Percentiles rank a stretch among this genome's conserved stretches.
These are phyloP conservation scores for Oxytropis ochrocephala DNA, from an alignment of 306 rosid species.

Conservation along the genomic window DNA sequence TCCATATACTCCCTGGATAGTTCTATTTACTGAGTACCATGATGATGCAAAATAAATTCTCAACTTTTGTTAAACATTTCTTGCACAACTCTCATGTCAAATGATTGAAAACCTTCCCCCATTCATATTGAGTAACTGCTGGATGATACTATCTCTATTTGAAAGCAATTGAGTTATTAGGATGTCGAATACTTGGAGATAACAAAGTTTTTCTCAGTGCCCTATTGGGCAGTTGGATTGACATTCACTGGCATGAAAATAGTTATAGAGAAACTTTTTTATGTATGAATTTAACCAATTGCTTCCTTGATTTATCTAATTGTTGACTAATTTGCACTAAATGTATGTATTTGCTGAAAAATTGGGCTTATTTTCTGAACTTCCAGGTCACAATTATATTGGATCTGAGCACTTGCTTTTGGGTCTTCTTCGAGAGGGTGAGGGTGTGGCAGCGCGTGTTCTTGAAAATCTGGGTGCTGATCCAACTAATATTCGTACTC, in stretches of 20 bases:
- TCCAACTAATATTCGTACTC: conserved; percentile 86
- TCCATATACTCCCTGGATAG: not conserved
- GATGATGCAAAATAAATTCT: not conserved
- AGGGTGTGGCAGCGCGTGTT: conserved; percentile 97
- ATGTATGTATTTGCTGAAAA: not conserved
- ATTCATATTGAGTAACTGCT: not conserved
- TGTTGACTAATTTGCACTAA: not conserved
- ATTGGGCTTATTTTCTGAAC: not conserved
- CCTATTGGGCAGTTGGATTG: not conserved
- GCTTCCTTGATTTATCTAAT: not conserved
- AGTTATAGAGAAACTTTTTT: not conserved
- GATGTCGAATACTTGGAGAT: not conserved
- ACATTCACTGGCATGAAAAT: not conserved
- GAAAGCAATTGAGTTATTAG: not conserved
- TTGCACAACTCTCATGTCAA: not conserved
- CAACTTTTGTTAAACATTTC: not conserved
- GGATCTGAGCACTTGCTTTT: conserved; percentile 98
- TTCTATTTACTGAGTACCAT: not conserved
- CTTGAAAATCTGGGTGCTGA: conserved; percentile 96
- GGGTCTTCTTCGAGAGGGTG: conserved; percentile 96
- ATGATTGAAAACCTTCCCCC: not conserved
- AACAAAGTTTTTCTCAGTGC: not conserved
- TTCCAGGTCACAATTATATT: conserved; percentile 84
- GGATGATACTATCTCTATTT: not conserved
- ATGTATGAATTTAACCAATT: not conserved